Evolutionary conservation across 768 basidiomycete genomes (phyloP), one percentile per base, ranked within the genome.

Genomic region (Kondoa subrosea): DNA sequence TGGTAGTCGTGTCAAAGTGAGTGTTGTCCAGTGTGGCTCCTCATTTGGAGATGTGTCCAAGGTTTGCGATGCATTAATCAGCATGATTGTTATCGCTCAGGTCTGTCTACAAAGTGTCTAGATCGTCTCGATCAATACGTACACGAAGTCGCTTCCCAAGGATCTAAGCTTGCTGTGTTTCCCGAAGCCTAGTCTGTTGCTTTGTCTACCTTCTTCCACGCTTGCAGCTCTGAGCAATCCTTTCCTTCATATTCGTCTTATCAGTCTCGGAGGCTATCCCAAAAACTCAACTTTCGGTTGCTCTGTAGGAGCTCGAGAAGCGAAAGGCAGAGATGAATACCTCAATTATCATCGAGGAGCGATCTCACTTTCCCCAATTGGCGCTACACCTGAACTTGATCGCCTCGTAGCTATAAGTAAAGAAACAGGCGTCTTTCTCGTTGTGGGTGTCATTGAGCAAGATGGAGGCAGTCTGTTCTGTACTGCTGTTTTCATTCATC

Each of bases 391-490:
- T 32, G 69, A 70, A 34, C 31, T 69, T 2, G 25, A 34, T 8
- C 17, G 57, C 25, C 29, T 70, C 2, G 66, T 30, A 25, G 34
- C 50, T 29, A 68, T 70, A 4, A 56, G 59, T 4, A 30, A 26
- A 50, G 66, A 67, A 26, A 16, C 17, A 14, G 57, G 64, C 26
- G 59, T 70, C 16, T 64, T 68, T 31, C 68, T 70, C 17, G 56
- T 68, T 31, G 29, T 58, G 4, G 69, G 69, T 25, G 17, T 70
- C 27, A 70, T 70, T 34, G 69, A 70, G 33, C 62, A 65, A 34
- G 68, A 69, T 2, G 67, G 67, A 17, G 68, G 68, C 15, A 68
- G 67, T 2, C 69, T 70, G n/a, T 70, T 68, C 58, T 70, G 69
- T 57, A n/a, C 69, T n/a, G 61, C 59, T 50, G 69, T 34, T n/a